Percentiles rank a stretch among this genome's conserved stretches.
Evolutionary conservation across 1,139 yeast genomes (phyloP).

Genomic region (Yamadazyma kanchanaburiensis): DNA sequence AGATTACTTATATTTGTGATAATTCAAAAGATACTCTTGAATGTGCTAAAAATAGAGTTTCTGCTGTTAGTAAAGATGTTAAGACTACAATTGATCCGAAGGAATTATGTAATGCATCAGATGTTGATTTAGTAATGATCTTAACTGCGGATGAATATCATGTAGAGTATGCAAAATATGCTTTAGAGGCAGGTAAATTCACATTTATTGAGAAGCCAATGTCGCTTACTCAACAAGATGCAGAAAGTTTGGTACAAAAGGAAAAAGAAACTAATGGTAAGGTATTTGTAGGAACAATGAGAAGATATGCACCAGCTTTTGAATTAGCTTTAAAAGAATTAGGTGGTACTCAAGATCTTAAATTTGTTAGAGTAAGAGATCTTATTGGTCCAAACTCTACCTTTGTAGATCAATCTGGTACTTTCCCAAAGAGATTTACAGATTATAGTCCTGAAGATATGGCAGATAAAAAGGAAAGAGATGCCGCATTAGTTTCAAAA

Average conservation of each 20-base stretch:
- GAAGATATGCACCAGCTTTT: slow-evolving; percentile 3
- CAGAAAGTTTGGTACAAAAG: slow-evolving; percentile 1
- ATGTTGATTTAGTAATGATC: slow-evolving; percentile 2
- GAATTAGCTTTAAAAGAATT: slow-evolving; percentile 2
- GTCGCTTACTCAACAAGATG: slow-evolving; percentile 1
- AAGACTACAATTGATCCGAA: slow-evolving; percentile 1
- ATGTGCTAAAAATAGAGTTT: slow-evolving; percentile 1
- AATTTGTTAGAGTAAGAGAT: slow-evolving; percentile 2
- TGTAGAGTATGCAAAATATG: slow-evolving; percentile 1
- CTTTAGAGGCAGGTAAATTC: slow-evolving; percentile 1
- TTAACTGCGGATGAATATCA: slow-evolving; percentile 3
- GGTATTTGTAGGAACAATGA: slow-evolving; percentile 2
- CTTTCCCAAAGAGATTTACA: slow-evolving; percentile 1
- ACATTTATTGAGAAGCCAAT: slow-evolving; percentile 3
- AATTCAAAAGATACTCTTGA: slow-evolving; percentile 2
- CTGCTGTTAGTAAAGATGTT: slow-evolving; percentile 1
- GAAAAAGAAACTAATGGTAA: slow-evolving; percentile 1
- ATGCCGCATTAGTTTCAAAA: slow-evolving; percentile 1
- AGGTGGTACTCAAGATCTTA: slow-evolving; percentile 1
- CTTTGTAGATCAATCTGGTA: slow-evolving; percentile 2
- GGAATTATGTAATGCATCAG: slow-evolving; percentile 1
- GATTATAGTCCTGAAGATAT: slow-evolving; percentile 1
- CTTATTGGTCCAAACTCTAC: slow-evolving; percentile 1
- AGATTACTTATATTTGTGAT: slow-evolving; percentile 2
- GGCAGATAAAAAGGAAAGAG: background rate